A percentile compares a stretch with the other conserved stretches of the same genome.
Evolutionary conservation across 2,329 filamentous ascomycete species (phyloP).

Genomic region (Colletotrichum paranaense): DNA sequence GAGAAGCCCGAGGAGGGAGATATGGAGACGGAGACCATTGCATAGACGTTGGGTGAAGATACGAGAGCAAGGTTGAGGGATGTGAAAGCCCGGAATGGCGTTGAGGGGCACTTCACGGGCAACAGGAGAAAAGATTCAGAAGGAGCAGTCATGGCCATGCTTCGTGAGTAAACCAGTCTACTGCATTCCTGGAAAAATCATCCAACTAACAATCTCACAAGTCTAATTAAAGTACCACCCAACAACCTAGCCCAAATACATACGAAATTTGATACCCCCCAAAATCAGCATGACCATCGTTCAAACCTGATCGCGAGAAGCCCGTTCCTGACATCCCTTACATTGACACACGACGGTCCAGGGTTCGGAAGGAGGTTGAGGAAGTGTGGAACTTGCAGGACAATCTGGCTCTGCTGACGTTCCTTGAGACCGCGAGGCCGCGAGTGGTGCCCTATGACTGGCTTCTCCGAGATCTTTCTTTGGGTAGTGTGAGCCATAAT

Average conservation of each 20-base stretch:
- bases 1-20: neutral
- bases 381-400: neutral
- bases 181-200: neutral
- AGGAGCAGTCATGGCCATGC: constrained; percentile 24
- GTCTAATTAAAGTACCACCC: neutral
- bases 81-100: neutral
- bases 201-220: neutral
- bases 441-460: neutral
- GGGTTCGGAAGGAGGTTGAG: neutral
- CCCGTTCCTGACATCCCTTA: neutral
- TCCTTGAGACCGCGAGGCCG: neutral
- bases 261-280: constrained; percentile 33
- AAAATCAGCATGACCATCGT: neutral
- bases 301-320: neutral
- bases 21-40: constrained; percentile 26
- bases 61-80: neutral
- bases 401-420: neutral
- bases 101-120: neutral
- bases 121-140: neutral
- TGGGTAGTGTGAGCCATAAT: neutral
- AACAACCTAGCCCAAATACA: constrained; percentile 9
- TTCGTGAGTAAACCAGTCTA: constrained; percentile 15
- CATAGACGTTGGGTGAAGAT: neutral
- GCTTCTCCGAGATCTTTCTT: neutral
- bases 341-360: neutral